These are phyloP conservation scores for Nitzschia sp. DNA, from an alignment of 108 stramenopile species.

Conservation along the genomic window DNA sequence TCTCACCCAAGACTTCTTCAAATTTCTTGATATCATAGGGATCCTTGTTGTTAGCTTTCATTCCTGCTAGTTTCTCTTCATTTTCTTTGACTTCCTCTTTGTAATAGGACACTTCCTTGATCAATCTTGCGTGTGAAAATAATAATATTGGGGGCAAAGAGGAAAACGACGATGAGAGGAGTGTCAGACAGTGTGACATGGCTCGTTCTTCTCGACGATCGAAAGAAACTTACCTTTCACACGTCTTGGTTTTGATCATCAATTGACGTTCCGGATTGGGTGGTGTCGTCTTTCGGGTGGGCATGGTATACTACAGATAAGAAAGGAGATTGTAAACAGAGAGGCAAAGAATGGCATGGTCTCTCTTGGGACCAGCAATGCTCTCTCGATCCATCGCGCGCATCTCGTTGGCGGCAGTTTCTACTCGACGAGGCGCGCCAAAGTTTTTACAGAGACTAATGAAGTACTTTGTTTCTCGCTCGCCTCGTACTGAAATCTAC, in stretches of 20 bases:
- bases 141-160: not conserved
- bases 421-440: too few relatives aligned
- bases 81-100: conserved; percentile 73
- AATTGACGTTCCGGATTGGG: conserved; percentile 74
- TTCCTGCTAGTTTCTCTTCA: conserved; percentile 63
- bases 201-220: not conserved
- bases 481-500: too few relatives aligned
- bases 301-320: conserved; percentile 1
- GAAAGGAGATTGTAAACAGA: not conserved
- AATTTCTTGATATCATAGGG: conserved; percentile 87
- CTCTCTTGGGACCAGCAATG: too few relatives aligned
- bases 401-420: too few relatives aligned
- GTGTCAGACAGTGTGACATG: too few relatives aligned
- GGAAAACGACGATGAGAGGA: not conserved
- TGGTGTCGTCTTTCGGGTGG: conserved; percentile 6
- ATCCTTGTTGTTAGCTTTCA: conserved; percentile 69
- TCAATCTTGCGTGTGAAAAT: conserved; percentile 48
- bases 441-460: too few relatives aligned
- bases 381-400: too few relatives aligned
- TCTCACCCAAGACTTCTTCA: conserved; percentile 77
- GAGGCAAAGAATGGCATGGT: not conserved
- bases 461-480: too few relatives aligned
- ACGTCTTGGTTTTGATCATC: conserved; percentile 88
- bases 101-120: conserved; percentile 79
- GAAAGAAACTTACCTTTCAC: conserved; percentile 63